Base-by-base conservation (phyloP, 495 filamentous ascomycete species). In the Rusavskia elegans region DNA sequence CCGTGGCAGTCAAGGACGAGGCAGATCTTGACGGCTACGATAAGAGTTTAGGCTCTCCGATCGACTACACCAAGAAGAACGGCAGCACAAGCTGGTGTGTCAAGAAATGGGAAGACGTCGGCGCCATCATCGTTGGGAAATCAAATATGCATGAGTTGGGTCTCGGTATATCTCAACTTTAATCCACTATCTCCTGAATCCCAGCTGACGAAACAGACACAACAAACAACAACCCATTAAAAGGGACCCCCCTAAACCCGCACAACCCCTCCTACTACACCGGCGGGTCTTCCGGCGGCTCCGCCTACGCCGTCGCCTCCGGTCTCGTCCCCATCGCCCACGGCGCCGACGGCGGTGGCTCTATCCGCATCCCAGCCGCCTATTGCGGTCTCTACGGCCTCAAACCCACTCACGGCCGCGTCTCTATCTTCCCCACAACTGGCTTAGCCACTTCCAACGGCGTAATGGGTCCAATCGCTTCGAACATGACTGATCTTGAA, bases 101-200 rank as follows among this genome's bases (percentile, higher is more conserved):
- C 21, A 71, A 71, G 62, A 78, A 85, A 67, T 77, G 84, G 68
- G 71, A 82, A 57, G 83, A 92, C 44, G 81, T 79, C 0, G 90
- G 90, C 1, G 89, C 81, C 11, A 75, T 96, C 39, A 71, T 95
- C 19, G 63, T 95, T 49, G 90, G 88, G 13, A 95, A 93, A 67
- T 75, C 80, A 27, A 89, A 79, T 39, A 95, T 96, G 90, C 89
- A 96, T 65, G 89, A 97, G 67, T 64, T 93, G 7, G 90, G 90
- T 4, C 67, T 84, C 30, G 80, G 79, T 80, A 60, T 59, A 70
- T 27, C 21, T 45, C 19, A 35, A 1, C 32, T 14, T 7, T 14
- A 11, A 35, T 10, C 32, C 32, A 5, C 32, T 35, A 3, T 35
- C 2, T 14, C 32, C 3, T 2, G 32, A 35, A 35, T 14, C 32